Base-by-base conservation (phyloP, 2,329 filamentous ascomycete genomes). In the Ophiostoma himal-ulmi region DNA sequence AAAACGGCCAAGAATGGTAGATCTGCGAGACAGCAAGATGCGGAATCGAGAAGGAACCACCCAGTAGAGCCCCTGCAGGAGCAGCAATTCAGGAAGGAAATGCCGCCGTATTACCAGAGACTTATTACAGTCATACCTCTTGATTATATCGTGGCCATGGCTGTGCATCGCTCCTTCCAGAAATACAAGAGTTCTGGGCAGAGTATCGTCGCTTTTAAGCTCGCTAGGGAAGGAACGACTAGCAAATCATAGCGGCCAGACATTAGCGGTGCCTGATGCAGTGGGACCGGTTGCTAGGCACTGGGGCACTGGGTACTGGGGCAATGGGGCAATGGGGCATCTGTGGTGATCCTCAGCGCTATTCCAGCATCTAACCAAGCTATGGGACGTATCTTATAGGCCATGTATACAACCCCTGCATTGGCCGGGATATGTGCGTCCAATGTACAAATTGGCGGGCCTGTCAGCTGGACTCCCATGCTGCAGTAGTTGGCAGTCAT, bases 201-300 rank as follows among this genome's bases (percentile, higher is more conserved):
- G 7, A 11, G 37, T 39, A 39, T 39, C 37, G 30, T 39, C 8
- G 10, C 37, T 39, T 30, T 30, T 30, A 30, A 39, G 52, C 60
- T 22, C n/a, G n/a, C 30, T 17, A 39, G n/a, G 11, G 26, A 44
- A 48, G 65, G 39, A 62, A 52, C 69, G 65, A 68, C 66, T 69
- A 67, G 64, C 69, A 70, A 70, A 67, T 70, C 69, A 67, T 57
- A 10, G 52, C 52, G 52, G 52, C 8, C 52, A 30, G n/a, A 57
- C 22, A 26, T 3, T 10, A 41, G 69, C 60, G 62, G 68, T 52
- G 60, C 30, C 41, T 36, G 41, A 13, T 52, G 52, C 52, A 44
- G 52, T 36, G 48, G 39, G 26, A 52, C 60, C 17, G 57, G 68
- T 57, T 48, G 68, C 39, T 48, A 48, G 44, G 44, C 44, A 48